Percentiles rank a stretch among this genome's conserved stretches.
These are phyloP conservation scores for Penicillium nucicola DNA, from an alignment of 495 filamentous ascomycete species.

Conservation along the genomic window DNA sequence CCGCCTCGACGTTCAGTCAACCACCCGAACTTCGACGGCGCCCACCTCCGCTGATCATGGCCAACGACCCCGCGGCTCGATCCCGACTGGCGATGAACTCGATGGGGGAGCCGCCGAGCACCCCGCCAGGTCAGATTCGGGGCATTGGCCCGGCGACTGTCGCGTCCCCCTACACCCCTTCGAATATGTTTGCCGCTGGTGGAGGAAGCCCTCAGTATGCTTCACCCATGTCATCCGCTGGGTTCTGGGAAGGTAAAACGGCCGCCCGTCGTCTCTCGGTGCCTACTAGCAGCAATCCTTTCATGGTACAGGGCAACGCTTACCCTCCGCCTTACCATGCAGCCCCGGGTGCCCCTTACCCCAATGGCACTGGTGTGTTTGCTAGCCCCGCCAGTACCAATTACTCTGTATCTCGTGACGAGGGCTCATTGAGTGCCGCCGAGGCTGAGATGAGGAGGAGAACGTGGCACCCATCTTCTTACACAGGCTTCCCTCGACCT, in stretches of 20 bases:
- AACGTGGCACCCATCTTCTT: constrained; percentile 87
- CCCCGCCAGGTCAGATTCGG: constrained; percentile 45
- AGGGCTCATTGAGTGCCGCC: constrained; percentile 55
- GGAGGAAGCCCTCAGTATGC: constrained; percentile 70
- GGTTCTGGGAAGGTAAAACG: constrained; percentile 67
- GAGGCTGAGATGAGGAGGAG: constrained; percentile 78
- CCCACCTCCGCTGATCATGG: constrained; percentile 82
- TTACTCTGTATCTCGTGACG: constrained; percentile 62
- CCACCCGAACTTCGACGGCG: constrained; percentile 61
- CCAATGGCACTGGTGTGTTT: constrained; percentile 56
- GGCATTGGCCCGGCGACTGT: constrained; percentile 55
- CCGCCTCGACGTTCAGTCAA: constrained; percentile 65
- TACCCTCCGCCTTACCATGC: constrained; percentile 55
- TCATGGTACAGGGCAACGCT: constrained; percentile 57
- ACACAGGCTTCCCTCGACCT: constrained; percentile 54
- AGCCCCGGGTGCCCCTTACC: constrained; percentile 44
- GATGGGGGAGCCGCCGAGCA: constrained; percentile 44
- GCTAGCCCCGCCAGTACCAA: constrained; percentile 70
- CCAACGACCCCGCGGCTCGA: constrained; percentile 58
- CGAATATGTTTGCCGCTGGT: constrained; percentile 66
- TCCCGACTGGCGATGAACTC: constrained; percentile 62
- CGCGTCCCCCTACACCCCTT: constrained; percentile 57
- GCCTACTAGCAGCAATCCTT: constrained; percentile 71
- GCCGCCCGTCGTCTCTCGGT: constrained; percentile 78
- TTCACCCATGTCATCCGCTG: constrained; percentile 66